These are phyloP conservation scores for Nicotiana obtusifolia DNA, from an alignment of 257 asterid species.

Conservation along the genomic window DNA sequence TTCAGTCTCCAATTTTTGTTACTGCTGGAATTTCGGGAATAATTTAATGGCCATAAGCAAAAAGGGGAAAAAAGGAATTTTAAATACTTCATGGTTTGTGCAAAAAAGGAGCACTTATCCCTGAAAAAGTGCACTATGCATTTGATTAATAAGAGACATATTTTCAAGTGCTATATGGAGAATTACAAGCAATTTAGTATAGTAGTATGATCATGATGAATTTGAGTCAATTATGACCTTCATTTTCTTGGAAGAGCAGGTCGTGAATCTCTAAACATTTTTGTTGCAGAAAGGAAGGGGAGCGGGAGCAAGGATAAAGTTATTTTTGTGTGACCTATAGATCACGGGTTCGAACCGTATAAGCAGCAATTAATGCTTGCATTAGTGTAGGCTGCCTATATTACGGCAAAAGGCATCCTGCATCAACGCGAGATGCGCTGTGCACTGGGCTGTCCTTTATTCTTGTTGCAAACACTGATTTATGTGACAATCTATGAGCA, in stretches of 20 bases:
- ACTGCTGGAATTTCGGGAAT: too few relatives aligned
- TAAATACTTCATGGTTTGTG: not conserved
- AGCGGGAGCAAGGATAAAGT: too few relatives aligned
- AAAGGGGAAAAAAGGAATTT: too few relatives aligned
- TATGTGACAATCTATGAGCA: conserved; percentile 35
- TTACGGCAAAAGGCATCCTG: too few relatives aligned
- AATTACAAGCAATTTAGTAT: not conserved
- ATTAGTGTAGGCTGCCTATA: too few relatives aligned
- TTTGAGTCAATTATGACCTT: not conserved
- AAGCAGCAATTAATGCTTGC: too few relatives aligned
- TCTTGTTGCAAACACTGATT: not conserved
- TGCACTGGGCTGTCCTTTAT: not conserved
- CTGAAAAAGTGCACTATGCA: not conserved
- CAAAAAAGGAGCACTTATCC: not conserved
- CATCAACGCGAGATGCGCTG: too few relatives aligned
- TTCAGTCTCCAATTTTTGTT: too few relatives aligned
- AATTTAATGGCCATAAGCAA: too few relatives aligned
- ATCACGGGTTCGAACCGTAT: too few relatives aligned
- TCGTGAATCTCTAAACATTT: not conserved
- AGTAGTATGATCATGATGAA: not conserved
- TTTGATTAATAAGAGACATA: not conserved
- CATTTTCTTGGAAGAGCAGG: not conserved
- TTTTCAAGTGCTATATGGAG: not conserved
- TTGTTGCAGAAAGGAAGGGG: not conserved
- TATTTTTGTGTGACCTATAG: too few relatives aligned